phyloP scores from a whole-genome alignment of 1,139 yeast species.

The Pichia kudriavzevii region DNA sequence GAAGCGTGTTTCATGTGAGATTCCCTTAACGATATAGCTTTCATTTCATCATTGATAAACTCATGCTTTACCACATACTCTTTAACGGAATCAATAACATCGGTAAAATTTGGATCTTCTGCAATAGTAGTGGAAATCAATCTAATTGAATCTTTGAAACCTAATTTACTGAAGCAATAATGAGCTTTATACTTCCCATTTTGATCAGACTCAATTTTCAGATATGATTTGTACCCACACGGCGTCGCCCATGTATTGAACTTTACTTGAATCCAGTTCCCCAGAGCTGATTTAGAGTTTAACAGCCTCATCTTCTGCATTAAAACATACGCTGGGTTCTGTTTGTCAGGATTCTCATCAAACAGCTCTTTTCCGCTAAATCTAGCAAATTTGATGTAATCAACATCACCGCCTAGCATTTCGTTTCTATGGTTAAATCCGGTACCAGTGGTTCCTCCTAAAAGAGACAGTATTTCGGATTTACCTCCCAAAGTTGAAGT shows the following conservation, averaged over 20 bases:
- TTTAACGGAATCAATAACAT: neutral
- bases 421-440: conserved; percentile 8
- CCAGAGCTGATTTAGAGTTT: neutral
- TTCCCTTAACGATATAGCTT: neutral
- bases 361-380: conserved; percentile 21
- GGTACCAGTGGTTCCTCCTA: conserved; percentile 2
- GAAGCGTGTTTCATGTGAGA: conserved; percentile 2
- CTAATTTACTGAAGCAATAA: conserved; percentile 3
- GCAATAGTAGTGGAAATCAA: neutral
- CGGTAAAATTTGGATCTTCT: conserved; percentile 2
- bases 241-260: conserved; percentile 12
- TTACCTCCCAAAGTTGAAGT: conserved; percentile 53
- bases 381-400: conserved; percentile 23
- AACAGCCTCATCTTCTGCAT: conserved; percentile 4
- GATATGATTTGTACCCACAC: conserved; percentile 6
- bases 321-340: conserved; percentile 5
- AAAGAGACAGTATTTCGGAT: conserved; percentile 18
- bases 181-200: conserved; percentile 8
- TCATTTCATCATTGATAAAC: neutral
- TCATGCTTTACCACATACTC: conserved; percentile 2
- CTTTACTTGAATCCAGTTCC: conserved; percentile 8
- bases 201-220: conserved; percentile 5
- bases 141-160: neutral
- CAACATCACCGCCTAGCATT: conserved; percentile 18
- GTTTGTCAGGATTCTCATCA: conserved; percentile 23